Evolutionary conservation across 805 yeast species (phyloP), one percentile per base, ranked within the genome.

Genomic region (Zygosaccharomyces bailii): DNA sequence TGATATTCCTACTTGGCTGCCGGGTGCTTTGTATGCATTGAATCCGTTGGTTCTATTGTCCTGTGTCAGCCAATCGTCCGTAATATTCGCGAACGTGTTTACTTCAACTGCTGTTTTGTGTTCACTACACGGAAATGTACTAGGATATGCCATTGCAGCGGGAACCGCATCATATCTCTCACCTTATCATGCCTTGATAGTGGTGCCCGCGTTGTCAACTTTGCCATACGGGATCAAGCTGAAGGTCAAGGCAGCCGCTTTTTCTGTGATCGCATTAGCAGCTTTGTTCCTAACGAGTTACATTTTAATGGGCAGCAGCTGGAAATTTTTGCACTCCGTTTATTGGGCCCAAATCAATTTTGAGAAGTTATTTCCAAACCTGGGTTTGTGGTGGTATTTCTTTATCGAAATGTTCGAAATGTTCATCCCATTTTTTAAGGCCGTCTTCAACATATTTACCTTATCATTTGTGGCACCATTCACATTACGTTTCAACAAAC

Each of bases 361-460:
- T 55, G 73, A 73, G 30, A 90, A 87, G 51, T 78, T 89, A 49
- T 73, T 82, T 4, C 99, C 99, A 20, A 93, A 93, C 65, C 64
- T 93, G 52, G 99, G 99, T 0, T 70, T 93, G 16, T 93, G 99
- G 99, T 93, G 99, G 99, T 93, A 93, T 69, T 81, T 90, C 56
- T 93, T 93, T 71, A 85, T 91, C 33, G 99, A 93, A 65, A 86
- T 93, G 79, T 93, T 93, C 67, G 93, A 84, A 44, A 85, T 81
- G 60, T 93, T 91, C 72, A 75, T 83, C 21, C 80, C 86, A 16
- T 89, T 93, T 58, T 93, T 86, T 71, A 68, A 82, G 31, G 81
- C 88, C 8, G 82, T 89, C 16, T 93, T 90, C 78, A 90, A 89
- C 57, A 57, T 90, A 36, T 88, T 82, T 65, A 66, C 80, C 11